Conservation (phyloP, 1,284 basidiomycete genomes). For the Ustilago cynodontis region DNA sequence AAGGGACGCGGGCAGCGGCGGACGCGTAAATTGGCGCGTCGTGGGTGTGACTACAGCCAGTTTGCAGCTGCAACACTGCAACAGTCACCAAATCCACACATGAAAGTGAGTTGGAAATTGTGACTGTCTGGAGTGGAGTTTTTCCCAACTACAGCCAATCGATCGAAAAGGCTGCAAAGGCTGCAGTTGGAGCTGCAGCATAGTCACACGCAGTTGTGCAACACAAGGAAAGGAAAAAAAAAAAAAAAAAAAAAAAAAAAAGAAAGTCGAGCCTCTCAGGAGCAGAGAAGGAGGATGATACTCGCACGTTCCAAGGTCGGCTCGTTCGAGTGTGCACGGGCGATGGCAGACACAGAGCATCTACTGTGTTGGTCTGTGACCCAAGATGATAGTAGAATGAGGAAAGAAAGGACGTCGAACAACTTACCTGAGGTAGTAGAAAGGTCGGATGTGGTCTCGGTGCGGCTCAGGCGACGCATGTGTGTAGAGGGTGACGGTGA, state of each 20-base stretch:
- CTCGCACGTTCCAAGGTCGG: background rate
- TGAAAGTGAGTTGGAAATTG: conserved; percentile 11
- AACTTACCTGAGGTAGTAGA: conserved; percentile 38
- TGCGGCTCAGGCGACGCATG: conserved; percentile 38
- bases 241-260: background rate
- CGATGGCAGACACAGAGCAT: background rate
- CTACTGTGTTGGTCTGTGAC: background rate
- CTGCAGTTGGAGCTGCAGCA: conserved; percentile 12
- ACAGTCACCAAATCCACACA: too few relatives aligned
- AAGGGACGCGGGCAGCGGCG: background rate
- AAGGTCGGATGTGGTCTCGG: conserved; percentile 37
- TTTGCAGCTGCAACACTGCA: background rate
- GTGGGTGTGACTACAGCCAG: conserved; percentile 10
- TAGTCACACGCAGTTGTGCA: conserved; percentile 1
- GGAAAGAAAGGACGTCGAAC: background rate
- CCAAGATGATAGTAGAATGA: background rate
- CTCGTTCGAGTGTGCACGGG: background rate
- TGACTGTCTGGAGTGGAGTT: conserved; percentile 16
- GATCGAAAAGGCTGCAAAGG: conserved; percentile 10
- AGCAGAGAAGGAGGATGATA: background rate
- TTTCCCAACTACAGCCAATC: conserved; percentile 14
- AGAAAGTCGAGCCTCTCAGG: background rate
- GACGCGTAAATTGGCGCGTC: conserved; percentile 57
- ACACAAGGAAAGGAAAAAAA: background rate
- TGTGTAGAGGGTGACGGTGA: background rate